Conservation (phyloP, 108 stramenopile species). For the Nitzschia sp. region DNA sequence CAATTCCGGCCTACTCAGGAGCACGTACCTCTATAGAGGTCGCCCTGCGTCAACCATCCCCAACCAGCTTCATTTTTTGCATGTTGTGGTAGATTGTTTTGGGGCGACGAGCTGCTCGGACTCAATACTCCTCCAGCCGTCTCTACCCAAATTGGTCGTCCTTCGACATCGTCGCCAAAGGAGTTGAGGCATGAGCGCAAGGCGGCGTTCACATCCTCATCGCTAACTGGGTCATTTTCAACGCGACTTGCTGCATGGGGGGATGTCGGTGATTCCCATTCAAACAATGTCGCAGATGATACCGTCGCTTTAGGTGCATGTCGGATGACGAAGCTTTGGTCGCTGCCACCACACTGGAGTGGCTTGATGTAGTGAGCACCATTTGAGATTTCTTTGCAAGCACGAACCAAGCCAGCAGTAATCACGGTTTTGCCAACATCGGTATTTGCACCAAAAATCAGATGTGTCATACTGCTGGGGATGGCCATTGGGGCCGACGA, state of each 20-base stretch:
- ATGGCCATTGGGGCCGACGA: background rate
- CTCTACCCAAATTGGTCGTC: conserved; percentile 57
- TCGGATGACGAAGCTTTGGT: conserved; percentile 64
- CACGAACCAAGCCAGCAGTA: conserved; percentile 80
- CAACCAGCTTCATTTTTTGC: conserved; percentile 40
- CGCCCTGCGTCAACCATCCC: conserved; percentile 95
- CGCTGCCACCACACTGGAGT: conserved; percentile 90
- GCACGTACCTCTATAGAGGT: conserved; percentile 87
- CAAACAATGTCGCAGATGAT: conserved; percentile 67
- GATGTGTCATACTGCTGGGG: conserved; percentile 33
- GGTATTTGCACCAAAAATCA: conserved; percentile 96
- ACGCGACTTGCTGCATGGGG: conserved; percentile 83
- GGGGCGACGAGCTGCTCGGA: conserved; percentile 83
- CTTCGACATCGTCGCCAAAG: background rate
- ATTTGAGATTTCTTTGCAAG: conserved; percentile 26
- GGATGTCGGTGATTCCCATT: conserved; percentile 89
- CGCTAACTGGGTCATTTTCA: conserved; percentile 75
- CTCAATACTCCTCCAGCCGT: conserved; percentile 89
- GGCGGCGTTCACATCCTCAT: conserved; percentile 63
- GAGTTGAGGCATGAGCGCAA: conserved; percentile 36
- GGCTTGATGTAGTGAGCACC: conserved; percentile 90
- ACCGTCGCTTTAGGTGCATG: conserved; percentile 18
- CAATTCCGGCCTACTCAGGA: too few species aligned
- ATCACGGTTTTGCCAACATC: conserved; percentile 96
- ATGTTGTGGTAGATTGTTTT: conserved; percentile 44